Conservation (phyloP, 192 early-diverging fungal genomes). For the Backusella morwellensis region DNA sequence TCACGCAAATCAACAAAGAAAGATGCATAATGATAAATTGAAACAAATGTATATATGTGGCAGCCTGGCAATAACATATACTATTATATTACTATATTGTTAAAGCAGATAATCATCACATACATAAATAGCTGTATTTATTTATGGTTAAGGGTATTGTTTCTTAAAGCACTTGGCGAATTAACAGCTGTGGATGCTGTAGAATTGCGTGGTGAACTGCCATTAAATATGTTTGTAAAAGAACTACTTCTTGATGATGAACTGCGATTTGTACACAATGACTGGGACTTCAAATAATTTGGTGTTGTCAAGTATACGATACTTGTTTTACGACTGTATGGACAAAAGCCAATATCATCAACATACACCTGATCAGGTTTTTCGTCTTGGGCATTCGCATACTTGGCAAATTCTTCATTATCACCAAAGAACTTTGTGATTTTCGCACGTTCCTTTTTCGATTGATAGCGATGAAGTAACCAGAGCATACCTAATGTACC, state of each 20-base stretch:
- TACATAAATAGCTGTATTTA: background rate
- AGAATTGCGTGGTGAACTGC: background rate
- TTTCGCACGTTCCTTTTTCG: slow-evolving; percentile 35
- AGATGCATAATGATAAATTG: background rate
- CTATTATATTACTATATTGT: too few species aligned
- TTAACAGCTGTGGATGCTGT: background rate
- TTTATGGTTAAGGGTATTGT: background rate
- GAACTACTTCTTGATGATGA: background rate
- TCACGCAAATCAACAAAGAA: background rate
- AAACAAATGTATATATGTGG: background rate
- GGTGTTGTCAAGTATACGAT: slow-evolving; percentile 28
- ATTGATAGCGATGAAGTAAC: slow-evolving; percentile 39
- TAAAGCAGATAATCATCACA: background rate
- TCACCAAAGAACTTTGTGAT: slow-evolving; percentile 31
- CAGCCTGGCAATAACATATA: background rate
- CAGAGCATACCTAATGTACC: slow-evolving; percentile 18
- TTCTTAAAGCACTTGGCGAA: slow-evolving; percentile 1
- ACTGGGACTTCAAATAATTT: slow-evolving; percentile 24
- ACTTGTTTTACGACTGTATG: background rate
- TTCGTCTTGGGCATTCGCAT: slow-evolving; percentile 15
- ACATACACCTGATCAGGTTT: background rate
- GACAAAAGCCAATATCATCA: background rate
- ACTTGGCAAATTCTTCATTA: slow-evolving; percentile 27
- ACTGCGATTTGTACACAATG: background rate
- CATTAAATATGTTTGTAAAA: background rate